Percentiles rank a stretch among this genome's conserved stretches.
These are phyloP conservation scores for Scheffersomyces quercinus DNA, from an alignment of 1,139 yeast species.

Conservation along the genomic window DNA sequence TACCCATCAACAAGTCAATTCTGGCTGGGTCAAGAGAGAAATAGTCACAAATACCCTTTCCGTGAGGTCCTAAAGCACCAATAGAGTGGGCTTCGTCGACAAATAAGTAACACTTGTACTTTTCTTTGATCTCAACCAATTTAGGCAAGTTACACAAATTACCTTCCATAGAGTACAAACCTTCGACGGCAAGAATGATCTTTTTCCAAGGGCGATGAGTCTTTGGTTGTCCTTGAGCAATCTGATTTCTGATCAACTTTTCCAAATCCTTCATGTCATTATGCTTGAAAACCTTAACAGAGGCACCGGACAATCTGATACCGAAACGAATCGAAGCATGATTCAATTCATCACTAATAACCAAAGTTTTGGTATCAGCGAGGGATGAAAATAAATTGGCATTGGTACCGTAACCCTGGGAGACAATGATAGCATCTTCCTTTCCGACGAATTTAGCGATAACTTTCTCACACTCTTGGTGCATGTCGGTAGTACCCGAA, in stretches of 20 bases:
- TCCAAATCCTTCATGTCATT: constrained; percentile 86
- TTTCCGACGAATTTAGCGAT: constrained; percentile 89
- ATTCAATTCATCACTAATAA: constrained; percentile 90
- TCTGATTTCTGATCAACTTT: constrained; percentile 76
- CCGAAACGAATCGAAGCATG: constrained; percentile 97
- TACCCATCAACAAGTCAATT: constrained; percentile 93
- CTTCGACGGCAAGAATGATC: constrained; percentile 91
- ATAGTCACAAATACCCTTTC: constrained; percentile 94
- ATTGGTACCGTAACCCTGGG: constrained; percentile 97
- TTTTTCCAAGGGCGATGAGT: constrained; percentile 98
- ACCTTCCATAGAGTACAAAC: constrained; percentile 97
- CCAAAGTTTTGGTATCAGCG: constrained; percentile 84
- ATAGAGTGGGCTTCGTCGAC: constrained; percentile 98
- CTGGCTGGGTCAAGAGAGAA: constrained; percentile 74
- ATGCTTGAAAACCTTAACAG: constrained; percentile 89
- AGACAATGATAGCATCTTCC: constrained; percentile 81
- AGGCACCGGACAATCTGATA: constrained; percentile 88
- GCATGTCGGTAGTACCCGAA: constrained; percentile 79
- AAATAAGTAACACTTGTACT: constrained; percentile 85
- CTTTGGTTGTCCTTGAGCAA: constrained; percentile 95
- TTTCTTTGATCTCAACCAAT: constrained; percentile 71
- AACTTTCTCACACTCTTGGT: constrained; percentile 68
- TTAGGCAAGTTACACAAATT: constrained; percentile 85
- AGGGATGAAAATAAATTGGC: constrained; percentile 85
- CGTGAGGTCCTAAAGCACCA: constrained; percentile 94